phyloP scores from a whole-genome alignment of 2,329 filamentous ascomycete genomes.

The Tolypocladium ophioglossoides region DNA sequence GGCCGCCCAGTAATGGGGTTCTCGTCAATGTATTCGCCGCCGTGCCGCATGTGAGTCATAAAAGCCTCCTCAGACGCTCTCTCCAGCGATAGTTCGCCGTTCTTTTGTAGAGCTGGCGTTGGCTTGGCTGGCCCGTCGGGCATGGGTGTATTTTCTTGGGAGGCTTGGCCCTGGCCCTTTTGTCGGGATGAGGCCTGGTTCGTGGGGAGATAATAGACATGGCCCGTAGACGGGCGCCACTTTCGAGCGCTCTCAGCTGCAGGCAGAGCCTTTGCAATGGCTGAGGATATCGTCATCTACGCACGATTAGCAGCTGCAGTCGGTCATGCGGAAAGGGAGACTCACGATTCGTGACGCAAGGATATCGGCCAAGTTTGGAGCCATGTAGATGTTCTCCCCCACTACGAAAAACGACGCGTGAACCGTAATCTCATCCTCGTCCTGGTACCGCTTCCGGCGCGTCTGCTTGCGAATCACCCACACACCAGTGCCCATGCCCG shows the following conservation, averaged over 20 bases:
- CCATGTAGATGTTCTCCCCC: conserved; percentile 57
- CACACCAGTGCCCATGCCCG: conserved; percentile 55
- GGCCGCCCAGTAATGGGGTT: conserved; percentile 57
- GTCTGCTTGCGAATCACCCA: conserved; percentile 63
- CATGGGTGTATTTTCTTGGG: conserved; percentile 37
- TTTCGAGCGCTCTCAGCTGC: conserved; percentile 37
- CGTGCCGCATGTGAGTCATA: conserved; percentile 45
- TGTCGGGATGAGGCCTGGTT: conserved; percentile 13
- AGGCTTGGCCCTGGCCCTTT: conserved; percentile 19
- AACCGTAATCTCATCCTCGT: conserved; percentile 48
- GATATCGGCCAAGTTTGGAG: conserved; percentile 49
- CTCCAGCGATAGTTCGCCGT: conserved; percentile 29
- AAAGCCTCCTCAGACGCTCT: conserved; percentile 48
- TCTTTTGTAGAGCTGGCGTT: conserved; percentile 20
- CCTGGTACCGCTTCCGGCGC: conserved; percentile 42
- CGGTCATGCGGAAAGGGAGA: not conserved
- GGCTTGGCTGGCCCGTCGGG: conserved; percentile 25
- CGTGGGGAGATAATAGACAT: conserved; percentile 35
- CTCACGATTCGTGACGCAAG: conserved; percentile 47
- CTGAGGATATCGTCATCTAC: conserved; percentile 44
- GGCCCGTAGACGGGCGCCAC: conserved; percentile 45
- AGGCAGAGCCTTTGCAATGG: conserved; percentile 42
- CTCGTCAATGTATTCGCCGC: conserved; percentile 56
- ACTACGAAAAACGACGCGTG: conserved; percentile 54
- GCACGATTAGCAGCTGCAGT: not conserved